These are phyloP conservation scores for Coprinellus aureogranulatus DNA, from an alignment of 768 basidiomycete species.

Conservation along the genomic window DNA sequence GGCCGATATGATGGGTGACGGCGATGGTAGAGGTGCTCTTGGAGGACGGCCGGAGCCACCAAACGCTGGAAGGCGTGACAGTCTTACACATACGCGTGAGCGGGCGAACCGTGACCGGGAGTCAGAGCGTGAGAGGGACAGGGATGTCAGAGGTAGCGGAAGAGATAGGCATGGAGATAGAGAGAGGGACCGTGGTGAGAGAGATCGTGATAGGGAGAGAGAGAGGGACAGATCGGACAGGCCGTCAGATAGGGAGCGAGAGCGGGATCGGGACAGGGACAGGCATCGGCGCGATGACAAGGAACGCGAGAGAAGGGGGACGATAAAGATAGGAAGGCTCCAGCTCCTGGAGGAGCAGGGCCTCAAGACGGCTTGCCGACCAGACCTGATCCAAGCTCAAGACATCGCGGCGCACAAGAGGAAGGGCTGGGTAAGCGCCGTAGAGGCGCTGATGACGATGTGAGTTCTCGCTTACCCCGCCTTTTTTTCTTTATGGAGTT, in stretches of 20 bases:
- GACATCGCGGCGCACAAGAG: slow-evolving; percentile 55
- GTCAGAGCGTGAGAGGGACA: slow-evolving; percentile 33
- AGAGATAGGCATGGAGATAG: slow-evolving; percentile 42
- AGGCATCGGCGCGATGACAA: slow-evolving; percentile 60
- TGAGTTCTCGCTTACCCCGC: slow-evolving; percentile 32
- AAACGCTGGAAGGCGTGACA: slow-evolving; percentile 44
- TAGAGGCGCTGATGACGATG: slow-evolving; percentile 70
- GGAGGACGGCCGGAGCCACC: slow-evolving; percentile 6
- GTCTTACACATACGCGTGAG: slow-evolving; percentile 49
- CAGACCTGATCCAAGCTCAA: slow-evolving; percentile 52
- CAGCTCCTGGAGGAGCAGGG: slow-evolving; percentile 43
- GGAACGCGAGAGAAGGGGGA: slow-evolving; percentile 51
- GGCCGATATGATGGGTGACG: slow-evolving; percentile 48
- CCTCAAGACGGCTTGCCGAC: slow-evolving; percentile 52
- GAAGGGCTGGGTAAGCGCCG: slow-evolving; percentile 74
- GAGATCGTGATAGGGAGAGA: slow-evolving; percentile 55
- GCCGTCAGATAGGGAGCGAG: slow-evolving; percentile 50
- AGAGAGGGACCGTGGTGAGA: slow-evolving; percentile 52
- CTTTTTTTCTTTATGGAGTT: slow-evolving; percentile 12
- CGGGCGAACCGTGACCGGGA: slow-evolving; percentile 48
- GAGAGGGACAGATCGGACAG: slow-evolving; percentile 42
- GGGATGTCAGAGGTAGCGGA: slow-evolving; percentile 38
- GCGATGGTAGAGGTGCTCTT: slow-evolving; percentile 43
- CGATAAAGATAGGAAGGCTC: slow-evolving; percentile 53
- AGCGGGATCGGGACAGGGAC: slow-evolving; percentile 54